phyloP scores from a whole-genome alignment of 306 rosid genomes.

The Rosa multiflora region DNA sequence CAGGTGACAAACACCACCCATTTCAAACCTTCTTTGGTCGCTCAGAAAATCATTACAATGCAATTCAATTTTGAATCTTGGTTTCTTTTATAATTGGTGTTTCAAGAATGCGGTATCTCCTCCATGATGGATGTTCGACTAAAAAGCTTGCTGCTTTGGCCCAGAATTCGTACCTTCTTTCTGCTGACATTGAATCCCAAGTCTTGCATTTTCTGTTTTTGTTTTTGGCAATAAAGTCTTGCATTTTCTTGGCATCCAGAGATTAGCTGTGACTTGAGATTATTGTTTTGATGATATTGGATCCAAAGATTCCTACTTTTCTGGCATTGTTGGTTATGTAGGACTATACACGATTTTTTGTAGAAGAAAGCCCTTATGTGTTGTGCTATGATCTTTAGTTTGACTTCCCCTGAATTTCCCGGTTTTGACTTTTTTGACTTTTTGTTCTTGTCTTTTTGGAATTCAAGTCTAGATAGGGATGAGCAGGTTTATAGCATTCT shows the following conservation, averaged over 20 bases:
- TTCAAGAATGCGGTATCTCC: background rate
- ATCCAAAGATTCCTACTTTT: constrained; percentile 13
- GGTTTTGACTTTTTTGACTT: background rate
- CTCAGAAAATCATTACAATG: background rate
- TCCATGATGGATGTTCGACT: background rate
- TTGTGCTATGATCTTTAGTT: background rate
- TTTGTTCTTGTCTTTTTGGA: background rate
- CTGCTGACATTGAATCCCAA: background rate
- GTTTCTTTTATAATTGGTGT: background rate
- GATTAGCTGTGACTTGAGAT: background rate
- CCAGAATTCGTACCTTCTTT: background rate
- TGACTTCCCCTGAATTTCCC: background rate
- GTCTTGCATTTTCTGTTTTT: background rate
- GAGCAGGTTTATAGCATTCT: background rate
- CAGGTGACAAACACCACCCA: too few relatives aligned
- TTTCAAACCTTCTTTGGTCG: too few relatives aligned
- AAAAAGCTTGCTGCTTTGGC: background rate
- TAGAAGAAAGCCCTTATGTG: background rate
- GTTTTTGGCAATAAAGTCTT: background rate
- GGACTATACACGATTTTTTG: background rate
- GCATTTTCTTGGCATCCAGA: background rate
- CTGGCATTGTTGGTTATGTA: background rate
- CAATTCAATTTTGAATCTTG: background rate
- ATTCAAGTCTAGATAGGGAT: background rate
- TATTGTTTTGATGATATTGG: constrained; percentile 10